Evolutionary conservation across 1,284 basidiomycete species (phyloP), one percentile per base, ranked within the genome.

Genomic region (Sporisorium graminicola): DNA sequence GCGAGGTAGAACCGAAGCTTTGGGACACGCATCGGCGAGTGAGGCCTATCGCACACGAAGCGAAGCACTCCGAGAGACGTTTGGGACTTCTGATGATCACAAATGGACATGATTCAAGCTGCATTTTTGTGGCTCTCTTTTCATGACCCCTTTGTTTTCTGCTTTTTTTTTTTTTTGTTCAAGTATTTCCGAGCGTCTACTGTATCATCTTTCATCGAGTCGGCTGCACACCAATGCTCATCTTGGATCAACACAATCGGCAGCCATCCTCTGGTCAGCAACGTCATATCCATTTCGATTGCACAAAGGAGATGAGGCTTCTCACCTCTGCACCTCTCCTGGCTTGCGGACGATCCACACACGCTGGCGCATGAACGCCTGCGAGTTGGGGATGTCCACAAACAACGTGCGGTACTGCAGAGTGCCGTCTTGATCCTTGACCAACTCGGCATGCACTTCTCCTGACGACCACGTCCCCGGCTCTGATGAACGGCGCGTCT

Each of bases 401-500:
- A 74, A 79, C 22, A 83, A 69, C 31, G 67, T 64, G 12, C 68
- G 63, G 57, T 80, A 83, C 67, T 83, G 81, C 43, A 77, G 60
- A 14, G 66, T 64, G 3, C 80, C 81, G 44, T 82, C 59, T 29
- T 73, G 74, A 50, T 83, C 81, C 69, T 81, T 80, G 52, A 78
- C 70, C 26, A 83, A 50, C 61, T 83, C 81, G 16, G 78, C 70
- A 31, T 80, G 74, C 29, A 80, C 81, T 35, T 83, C 81, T 14
- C 80, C 81, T 5, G 79, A 58, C 6, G 77, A 77, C 69, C 76
- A 83, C 0, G 81, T 83, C 1, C 81, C 81, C 2, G 76, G 76
- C 46, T 75, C 71, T 8, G 53, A 47, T 22, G 65, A 37, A 10
- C 70, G 47, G 26, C 63, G 58, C 7, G 63, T 46, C 6, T 44